These are phyloP conservation scores for Warburgia ugandensis DNA, from an alignment of 164 flowering plant genomes.

Conservation along the genomic window DNA sequence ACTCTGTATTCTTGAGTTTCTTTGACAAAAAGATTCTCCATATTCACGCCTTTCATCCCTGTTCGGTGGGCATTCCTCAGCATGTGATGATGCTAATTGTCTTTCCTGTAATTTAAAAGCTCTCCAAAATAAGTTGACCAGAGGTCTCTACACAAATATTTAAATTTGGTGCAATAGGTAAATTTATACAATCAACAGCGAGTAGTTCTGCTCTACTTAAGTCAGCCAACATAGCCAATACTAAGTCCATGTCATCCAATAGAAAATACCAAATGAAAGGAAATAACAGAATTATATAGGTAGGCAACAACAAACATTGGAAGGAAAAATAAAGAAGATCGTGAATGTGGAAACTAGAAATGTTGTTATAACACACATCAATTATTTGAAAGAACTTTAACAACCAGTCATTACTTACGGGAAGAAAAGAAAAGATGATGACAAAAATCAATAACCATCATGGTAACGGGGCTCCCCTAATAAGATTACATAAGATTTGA, in stretches of 20 bases:
- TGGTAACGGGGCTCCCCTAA: too few relatives aligned
- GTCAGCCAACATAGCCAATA: constrained; percentile 1
- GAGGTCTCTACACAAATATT: background rate
- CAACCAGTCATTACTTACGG: too few relatives aligned
- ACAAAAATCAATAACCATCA: too few relatives aligned
- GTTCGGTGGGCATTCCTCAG: constrained; percentile 37
- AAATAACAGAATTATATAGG: too few relatives aligned
- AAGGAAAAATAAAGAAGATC: too few relatives aligned
- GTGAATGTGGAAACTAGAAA: too few relatives aligned
- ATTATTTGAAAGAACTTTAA: too few relatives aligned
- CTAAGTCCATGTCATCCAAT: background rate
- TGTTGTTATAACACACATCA: too few relatives aligned
- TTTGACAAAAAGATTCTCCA: constrained; percentile 37
- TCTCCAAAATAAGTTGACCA: constrained; percentile 14
- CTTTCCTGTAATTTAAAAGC: constrained; percentile 63
- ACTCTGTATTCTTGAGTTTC: constrained; percentile 51
- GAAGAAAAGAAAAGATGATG: too few relatives aligned
- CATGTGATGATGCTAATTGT: constrained; percentile 38
- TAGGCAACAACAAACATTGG: too few relatives aligned
- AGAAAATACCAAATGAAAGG: background rate
- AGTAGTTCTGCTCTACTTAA: background rate
- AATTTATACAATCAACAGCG: background rate
- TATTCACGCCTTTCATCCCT: constrained; percentile 39
- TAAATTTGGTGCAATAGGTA: background rate
- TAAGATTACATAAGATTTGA: background rate